Evolutionary conservation across 208 protist genomes (phyloP), one percentile per base, ranked within the genome.

Genomic region (Acanthamoeba sp.): DNA sequence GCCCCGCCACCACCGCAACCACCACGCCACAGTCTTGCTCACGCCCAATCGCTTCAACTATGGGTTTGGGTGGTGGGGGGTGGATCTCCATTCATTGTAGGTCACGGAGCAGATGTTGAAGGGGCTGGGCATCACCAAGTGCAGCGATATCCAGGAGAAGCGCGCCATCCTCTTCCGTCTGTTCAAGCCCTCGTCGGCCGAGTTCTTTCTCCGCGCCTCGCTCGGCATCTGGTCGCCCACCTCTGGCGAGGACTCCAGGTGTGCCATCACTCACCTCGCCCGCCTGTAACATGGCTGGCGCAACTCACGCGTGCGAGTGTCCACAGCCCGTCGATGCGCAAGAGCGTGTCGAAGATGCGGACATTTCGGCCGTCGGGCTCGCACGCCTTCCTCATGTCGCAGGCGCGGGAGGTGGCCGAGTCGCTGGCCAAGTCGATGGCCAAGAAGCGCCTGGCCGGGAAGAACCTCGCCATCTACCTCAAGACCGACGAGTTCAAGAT

Each of bases 181-280:
- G 22, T 92, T 92, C 42, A 92, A 92, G 57, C 36, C 50, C 20
- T 73, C 87, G 52, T 55, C 87, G 34, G 87, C 87, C 14, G 87
- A 92, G 62, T 92, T 92, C n/a, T 92, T 92, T 52, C 87, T 92
- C 1, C 87, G 87, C 38, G 36, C 87, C 57, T 66, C 87, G 87
- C 87, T 92, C 36, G 87, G 87, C 6, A 88, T 88, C 42, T 52
- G 80, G 48, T 32, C 80, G 0, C 14, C 80, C 24, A 64, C 80
- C 24, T 48, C 80, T 20, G 80, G 50, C 34, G 80, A 57, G n/a
- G 34, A 88, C n/a, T 27, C 24, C n/a, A 57, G 80, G 38, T 48
- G 20, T 27, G 48, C 6, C 45, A 29, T 80, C 16, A 22, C 57
- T 36, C 84, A 0, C 0, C 1, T 22, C n/a, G 62, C 24, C 32